phyloP scores from a whole-genome alignment of 441 rosid species.

The Sinapis alba region DNA sequence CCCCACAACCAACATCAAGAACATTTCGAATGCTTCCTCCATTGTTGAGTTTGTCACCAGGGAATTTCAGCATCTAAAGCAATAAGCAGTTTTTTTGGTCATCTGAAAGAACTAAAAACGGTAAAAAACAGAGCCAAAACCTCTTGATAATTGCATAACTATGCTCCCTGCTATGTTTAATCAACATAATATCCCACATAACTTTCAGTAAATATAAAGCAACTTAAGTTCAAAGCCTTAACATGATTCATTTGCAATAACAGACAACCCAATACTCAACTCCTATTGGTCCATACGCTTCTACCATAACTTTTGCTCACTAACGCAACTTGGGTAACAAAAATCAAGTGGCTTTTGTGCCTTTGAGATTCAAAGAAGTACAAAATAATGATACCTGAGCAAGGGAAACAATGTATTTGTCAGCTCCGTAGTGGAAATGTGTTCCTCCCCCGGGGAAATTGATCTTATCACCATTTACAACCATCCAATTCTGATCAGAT shows the following conservation, averaged over 20 bases:
- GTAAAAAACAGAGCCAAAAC: slow-evolving; percentile 25
- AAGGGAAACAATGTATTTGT: slow-evolving; percentile 85
- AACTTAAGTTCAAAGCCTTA: slow-evolving; percentile 4
- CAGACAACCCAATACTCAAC: background rate
- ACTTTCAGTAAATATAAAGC: background rate
- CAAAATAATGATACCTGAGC: slow-evolving; percentile 56
- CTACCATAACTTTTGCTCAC: background rate
- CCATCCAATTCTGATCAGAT: slow-evolving; percentile 99
- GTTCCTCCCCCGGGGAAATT: slow-evolving; percentile 98
- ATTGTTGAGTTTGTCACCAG: slow-evolving; percentile 80
- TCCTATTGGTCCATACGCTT: background rate
- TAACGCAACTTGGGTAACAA: background rate
- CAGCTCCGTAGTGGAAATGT: slow-evolving; percentile 93
- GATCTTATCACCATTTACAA: slow-evolving; percentile 87
- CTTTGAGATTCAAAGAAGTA: slow-evolving; percentile 10
- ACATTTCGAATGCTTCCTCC: slow-evolving; percentile 78
- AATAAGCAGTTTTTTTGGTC: slow-evolving; percentile 38
- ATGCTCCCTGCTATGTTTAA: background rate
- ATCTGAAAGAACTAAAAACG: slow-evolving; percentile 33
- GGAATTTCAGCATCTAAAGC: slow-evolving; percentile 87
- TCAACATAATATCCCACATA: slow-evolving; percentile 8
- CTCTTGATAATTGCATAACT: background rate
- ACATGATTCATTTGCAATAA: background rate
- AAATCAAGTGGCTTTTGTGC: background rate
- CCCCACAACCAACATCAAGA: slow-evolving; percentile 98